phyloP scores from a whole-genome alignment of 805 yeast genomes.

The Spathaspora passalidarum region DNA sequence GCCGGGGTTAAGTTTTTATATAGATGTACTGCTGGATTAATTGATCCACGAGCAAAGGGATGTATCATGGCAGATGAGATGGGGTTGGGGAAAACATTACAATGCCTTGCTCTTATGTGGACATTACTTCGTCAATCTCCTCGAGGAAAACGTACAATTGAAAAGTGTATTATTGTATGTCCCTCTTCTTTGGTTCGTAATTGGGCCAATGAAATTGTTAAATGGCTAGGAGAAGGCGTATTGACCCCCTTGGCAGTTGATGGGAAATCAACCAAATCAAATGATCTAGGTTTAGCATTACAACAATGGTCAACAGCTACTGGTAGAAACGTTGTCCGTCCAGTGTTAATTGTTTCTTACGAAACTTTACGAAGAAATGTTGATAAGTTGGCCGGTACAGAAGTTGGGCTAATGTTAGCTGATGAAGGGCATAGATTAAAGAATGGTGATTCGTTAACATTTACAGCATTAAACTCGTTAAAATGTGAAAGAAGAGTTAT shows the following conservation, averaged over 20 bases:
- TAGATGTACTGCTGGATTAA: slow-evolving; percentile 84
- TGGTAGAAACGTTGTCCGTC: slow-evolving; percentile 87
- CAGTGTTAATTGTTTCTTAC: slow-evolving; percentile 90
- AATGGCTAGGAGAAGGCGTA: slow-evolving; percentile 94
- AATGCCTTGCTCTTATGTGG: slow-evolving; percentile 91
- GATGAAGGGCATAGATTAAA: slow-evolving; percentile 45
- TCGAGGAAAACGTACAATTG: slow-evolving; percentile 75
- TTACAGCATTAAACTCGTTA: slow-evolving; percentile 79
- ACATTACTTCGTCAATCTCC: slow-evolving; percentile 88
- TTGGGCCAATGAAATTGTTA: slow-evolving; percentile 95
- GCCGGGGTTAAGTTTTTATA: slow-evolving; percentile 92
- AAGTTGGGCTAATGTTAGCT: slow-evolving; percentile 78
- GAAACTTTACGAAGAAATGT: slow-evolving; percentile 89
- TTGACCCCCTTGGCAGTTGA: slow-evolving; percentile 87
- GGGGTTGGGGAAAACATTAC: slow-evolving; percentile 95
- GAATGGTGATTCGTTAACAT: slow-evolving; percentile 87
- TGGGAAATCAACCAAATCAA: slow-evolving; percentile 76
- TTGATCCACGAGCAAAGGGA: slow-evolving; percentile 82
- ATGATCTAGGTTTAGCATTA: slow-evolving; percentile 65
- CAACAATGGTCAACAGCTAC: slow-evolving; percentile 83
- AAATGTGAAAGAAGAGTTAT: slow-evolving; percentile 87
- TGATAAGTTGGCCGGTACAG: slow-evolving; percentile 66
- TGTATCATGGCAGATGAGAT: slow-evolving; percentile 94
- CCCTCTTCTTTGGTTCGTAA: slow-evolving; percentile 91
- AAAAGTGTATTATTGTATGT: slow-evolving; percentile 88